Percentiles rank a stretch among this genome's conserved stretches.
Conservation (phyloP, 2,329 filamentous ascomycete genomes). For the Nakataea oryzae region DNA sequence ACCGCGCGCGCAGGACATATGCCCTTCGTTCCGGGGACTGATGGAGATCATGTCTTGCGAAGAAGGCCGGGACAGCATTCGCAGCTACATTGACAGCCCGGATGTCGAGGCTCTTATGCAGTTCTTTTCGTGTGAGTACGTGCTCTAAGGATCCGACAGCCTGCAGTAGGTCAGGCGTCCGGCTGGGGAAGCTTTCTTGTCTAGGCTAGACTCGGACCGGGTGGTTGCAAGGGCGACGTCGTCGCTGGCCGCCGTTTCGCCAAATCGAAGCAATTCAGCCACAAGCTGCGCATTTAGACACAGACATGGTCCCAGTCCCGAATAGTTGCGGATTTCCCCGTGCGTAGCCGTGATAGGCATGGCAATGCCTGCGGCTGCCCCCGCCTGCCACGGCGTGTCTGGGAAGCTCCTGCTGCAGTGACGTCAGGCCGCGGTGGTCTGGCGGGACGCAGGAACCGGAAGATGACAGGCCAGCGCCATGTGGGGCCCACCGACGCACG, state of each 20-base stretch:
- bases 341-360: not conserved
- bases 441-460: constrained; percentile 1
- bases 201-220: too few species aligned
- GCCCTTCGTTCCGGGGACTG: not conserved
- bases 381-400: not conserved
- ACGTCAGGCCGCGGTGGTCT: not conserved
- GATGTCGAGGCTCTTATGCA: constrained; percentile 1
- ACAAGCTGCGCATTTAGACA: not conserved
- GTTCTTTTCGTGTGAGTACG: constrained; percentile 10
- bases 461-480: not conserved
- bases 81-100: not conserved
- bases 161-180: too few species aligned
- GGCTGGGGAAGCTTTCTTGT: too few species aligned
- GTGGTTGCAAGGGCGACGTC: not conserved
- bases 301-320: not conserved
- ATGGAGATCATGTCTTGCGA: not conserved
- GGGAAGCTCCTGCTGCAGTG: too few species aligned
- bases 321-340: not conserved
- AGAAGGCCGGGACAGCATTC: not conserved
- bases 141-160: too few species aligned
- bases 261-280: too few species aligned
- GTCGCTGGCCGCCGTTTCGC: too few species aligned
- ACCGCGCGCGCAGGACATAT: not conserved
- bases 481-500: not conserved
- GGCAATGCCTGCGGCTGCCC: too few species aligned